These are phyloP conservation scores for Eremochloa ophiuroides DNA, from an alignment of 176 grass and related monocot genomes.

Conservation along the genomic window DNA sequence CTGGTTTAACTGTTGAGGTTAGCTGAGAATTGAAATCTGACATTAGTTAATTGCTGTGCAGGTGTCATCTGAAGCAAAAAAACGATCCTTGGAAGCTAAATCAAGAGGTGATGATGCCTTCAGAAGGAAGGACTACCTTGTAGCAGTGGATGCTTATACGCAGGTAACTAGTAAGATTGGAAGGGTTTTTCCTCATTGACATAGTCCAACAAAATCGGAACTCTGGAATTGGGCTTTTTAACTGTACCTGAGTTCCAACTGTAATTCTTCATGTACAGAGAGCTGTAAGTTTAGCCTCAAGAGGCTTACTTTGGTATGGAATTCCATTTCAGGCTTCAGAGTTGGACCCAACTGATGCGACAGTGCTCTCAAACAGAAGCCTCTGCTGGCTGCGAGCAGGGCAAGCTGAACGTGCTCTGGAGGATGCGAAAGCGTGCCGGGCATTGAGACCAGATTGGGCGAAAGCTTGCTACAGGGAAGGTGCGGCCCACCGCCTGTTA, in stretches of 20 bases:
- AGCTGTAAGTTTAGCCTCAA: not conserved
- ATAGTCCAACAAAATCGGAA: not conserved
- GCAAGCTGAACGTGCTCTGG: conserved; percentile 64
- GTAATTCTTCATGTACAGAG: not conserved
- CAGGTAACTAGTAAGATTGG: conserved; percentile 55
- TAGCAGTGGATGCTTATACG: conserved; percentile 79
- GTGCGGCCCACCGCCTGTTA: conserved; percentile 60
- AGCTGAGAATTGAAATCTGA: not conserved
- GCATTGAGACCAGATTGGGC: conserved; percentile 73
- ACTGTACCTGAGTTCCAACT: not conserved
- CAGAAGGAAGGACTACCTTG: conserved; percentile 73
- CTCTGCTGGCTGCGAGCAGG: conserved; percentile 79
- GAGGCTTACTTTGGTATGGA: not conserved
- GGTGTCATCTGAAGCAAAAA: conserved; percentile 76
- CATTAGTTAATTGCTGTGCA: conserved; percentile 10
- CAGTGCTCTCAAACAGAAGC: conserved; percentile 80
- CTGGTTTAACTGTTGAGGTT: not conserved
- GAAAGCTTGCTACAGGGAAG: conserved; percentile 92
- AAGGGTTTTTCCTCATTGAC: not conserved
- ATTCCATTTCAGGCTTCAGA: conserved; percentile 68
- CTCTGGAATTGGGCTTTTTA: not conserved
- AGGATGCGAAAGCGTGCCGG: conserved; percentile 68
- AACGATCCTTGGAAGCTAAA: conserved; percentile 79
- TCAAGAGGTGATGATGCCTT: conserved; percentile 85
- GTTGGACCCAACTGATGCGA: conserved; percentile 61